Percentiles rank a stretch among this genome's conserved stretches.
Conservation (phyloP, 495 filamentous ascomycete species). For the Aspergillus sparsus region DNA sequence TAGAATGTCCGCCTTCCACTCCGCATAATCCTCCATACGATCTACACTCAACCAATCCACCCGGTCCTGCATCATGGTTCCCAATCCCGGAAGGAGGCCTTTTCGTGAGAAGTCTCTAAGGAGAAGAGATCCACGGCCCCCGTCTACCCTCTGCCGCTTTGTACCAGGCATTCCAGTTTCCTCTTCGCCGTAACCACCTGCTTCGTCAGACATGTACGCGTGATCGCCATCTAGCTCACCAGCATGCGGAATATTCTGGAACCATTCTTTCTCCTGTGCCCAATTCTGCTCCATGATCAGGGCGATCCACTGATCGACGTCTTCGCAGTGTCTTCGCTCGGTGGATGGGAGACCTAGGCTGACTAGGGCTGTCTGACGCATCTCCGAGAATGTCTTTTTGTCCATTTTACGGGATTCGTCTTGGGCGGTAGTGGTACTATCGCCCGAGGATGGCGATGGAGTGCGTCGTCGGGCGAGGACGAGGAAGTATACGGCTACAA, state of each 20-base stretch:
- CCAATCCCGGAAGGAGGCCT: slow-evolving; percentile 57
- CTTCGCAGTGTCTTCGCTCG: slow-evolving; percentile 45
- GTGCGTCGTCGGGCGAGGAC: slow-evolving; percentile 47
- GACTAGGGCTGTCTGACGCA: slow-evolving; percentile 49
- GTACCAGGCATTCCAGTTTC: slow-evolving; percentile 33
- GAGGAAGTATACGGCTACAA: slow-evolving; percentile 72
- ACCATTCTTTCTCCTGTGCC: slow-evolving; percentile 69
- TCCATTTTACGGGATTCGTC: slow-evolving; percentile 43
- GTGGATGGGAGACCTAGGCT: slow-evolving; percentile 39
- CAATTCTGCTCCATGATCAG: slow-evolving; percentile 59
- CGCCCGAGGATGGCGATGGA: slow-evolving; percentile 3
- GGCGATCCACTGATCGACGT: slow-evolving; percentile 61
- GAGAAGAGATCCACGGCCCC: slow-evolving; percentile 16
- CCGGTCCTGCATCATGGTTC: slow-evolving; percentile 82
- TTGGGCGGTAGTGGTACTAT: slow-evolving; percentile 18
- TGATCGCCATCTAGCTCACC: slow-evolving; percentile 45
- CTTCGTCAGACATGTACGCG: slow-evolving; percentile 30
- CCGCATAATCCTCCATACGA: slow-evolving; percentile 63
- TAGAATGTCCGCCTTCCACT: slow-evolving; percentile 69
- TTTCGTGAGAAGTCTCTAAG: slow-evolving; percentile 27
- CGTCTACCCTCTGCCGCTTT: slow-evolving; percentile 17
- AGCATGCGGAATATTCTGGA: slow-evolving; percentile 51
- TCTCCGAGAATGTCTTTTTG: slow-evolving; percentile 50
- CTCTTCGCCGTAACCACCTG: slow-evolving; percentile 39
- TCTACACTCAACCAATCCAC: slow-evolving; percentile 78